A percentile compares a stretch with the other conserved stretches of the same genome.
Conservation (phyloP, 768 basidiomycete genomes). For the Rhodotorula paludigena region DNA sequence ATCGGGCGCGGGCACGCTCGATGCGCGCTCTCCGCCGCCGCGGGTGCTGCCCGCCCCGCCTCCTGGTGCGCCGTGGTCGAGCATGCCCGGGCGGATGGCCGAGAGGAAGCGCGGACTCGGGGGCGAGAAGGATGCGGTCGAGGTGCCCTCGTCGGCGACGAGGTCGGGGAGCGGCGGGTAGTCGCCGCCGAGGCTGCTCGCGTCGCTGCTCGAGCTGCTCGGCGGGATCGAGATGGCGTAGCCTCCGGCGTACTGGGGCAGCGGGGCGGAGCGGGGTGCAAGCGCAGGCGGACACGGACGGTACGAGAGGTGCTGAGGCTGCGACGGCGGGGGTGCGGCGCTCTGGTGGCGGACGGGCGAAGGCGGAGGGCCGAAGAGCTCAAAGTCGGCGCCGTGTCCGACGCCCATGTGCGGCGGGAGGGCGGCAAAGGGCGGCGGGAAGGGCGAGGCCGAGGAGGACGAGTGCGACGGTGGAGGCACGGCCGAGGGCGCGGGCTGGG, state of each 20-base stretch:
- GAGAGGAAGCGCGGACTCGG: neutral
- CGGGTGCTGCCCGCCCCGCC: neutral
- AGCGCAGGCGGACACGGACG: neutral
- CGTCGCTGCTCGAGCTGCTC: neutral
- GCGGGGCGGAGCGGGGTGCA: neutral
- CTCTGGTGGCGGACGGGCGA: neutral
- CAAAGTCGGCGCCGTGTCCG: conserved; percentile 12
- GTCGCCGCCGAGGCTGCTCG: neutral
- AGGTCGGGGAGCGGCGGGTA: conserved; percentile 21
- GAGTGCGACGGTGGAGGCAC: too few relatives aligned
- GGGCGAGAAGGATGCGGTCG: conserved; percentile 3
- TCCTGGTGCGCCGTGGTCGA: neutral
- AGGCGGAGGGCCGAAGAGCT: conserved; percentile 21
- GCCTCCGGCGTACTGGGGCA: neutral
- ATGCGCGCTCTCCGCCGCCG: conserved; percentile 18
- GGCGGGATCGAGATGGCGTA: conserved; percentile 6
- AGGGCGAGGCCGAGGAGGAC: too few relatives aligned
- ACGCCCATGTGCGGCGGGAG: neutral
- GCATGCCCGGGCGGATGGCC: neutral
- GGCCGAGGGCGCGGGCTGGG: too few relatives aligned
- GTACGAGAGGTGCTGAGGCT: neutral
- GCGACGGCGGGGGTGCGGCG: neutral
- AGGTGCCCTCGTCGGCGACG: conserved; percentile 16
- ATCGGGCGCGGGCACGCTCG: conserved; percentile 16
- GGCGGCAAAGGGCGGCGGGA: too few relatives aligned